Evolutionary conservation across 2,329 filamentous ascomycete genomes (phyloP).

Genomic region (Botryosphaeria agaves): DNA sequence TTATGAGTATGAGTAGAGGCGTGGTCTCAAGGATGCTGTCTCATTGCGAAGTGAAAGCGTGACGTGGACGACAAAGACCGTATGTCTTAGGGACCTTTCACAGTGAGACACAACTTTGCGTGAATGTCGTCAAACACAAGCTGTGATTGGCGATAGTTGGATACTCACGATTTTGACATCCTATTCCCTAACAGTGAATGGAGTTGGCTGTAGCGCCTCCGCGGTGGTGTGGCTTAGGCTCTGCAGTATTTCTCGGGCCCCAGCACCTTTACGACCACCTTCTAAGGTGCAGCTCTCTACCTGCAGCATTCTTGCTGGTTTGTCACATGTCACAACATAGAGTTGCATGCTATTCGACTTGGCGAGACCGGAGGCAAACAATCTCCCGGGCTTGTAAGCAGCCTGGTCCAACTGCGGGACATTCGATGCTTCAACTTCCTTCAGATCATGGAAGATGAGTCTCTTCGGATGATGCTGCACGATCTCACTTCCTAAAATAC

Average conservation of each 20-base stretch:
- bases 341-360: background rate
- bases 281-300: background rate
- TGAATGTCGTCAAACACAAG: no score
- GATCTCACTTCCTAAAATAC: slow-evolving; percentile 12
- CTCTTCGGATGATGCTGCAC: background rate
- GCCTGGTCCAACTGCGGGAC: background rate
- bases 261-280: background rate
- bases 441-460: background rate
- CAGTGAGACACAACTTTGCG: no score
- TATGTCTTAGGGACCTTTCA: no score
- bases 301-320: background rate
- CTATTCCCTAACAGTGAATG: no score
- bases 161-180: no score
- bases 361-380: background rate
- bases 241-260: background rate
- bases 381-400: background rate
- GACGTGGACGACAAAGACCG: no score
- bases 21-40: no score
- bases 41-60: no score
- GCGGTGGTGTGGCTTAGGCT: no score
- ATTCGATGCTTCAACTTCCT: background rate
- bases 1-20: no score
- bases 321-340: background rate
- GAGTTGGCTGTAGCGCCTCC: no score
- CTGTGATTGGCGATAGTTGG: no score